phyloP scores from a whole-genome alignment of 2,329 filamentous ascomycete species.

The Elsinoe perseae region DNA sequence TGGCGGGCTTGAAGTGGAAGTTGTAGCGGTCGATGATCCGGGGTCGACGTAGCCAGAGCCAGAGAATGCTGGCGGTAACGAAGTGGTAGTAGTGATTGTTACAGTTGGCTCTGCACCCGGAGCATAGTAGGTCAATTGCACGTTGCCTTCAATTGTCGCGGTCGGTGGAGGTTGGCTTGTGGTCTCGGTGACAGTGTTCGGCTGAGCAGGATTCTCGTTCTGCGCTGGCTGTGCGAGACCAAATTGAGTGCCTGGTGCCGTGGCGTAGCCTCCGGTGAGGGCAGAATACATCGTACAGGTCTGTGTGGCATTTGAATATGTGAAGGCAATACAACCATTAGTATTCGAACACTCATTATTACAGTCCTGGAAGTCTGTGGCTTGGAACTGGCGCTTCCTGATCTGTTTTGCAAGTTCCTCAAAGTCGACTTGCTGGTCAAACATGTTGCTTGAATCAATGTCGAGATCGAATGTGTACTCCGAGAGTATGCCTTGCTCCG shows the following conservation, averaged over 20 bases:
- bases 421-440: conserved; percentile 6
- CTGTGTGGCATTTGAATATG: not conserved
- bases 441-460: conserved; percentile 7
- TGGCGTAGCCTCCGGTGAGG: conserved; percentile 6
- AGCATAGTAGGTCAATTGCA: conserved; percentile 9
- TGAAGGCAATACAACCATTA: conserved; percentile 14
- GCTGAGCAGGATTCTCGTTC: not conserved
- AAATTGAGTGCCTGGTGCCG: conserved; percentile 6
- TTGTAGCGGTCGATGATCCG: not conserved
- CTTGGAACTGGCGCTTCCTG: conserved; percentile 1
- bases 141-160: not conserved
- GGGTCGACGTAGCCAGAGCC: not conserved
- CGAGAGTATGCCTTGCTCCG: not conserved
- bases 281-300: conserved; percentile 6
- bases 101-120: conserved; percentile 1
- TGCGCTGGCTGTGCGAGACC: conserved; percentile 9
- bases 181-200: conserved; percentile 6
- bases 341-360: conserved; percentile 10
- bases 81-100: not conserved
- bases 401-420: conserved; percentile 1
- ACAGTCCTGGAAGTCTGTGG: conserved; percentile 6
- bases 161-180: conserved; percentile 7
- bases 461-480: conserved; percentile 11
- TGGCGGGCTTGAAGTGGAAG: not conserved
- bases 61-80: not conserved